These are phyloP conservation scores for Colletotrichum agaves DNA, from an alignment of 2,329 filamentous ascomycete species.

Conservation along the genomic window DNA sequence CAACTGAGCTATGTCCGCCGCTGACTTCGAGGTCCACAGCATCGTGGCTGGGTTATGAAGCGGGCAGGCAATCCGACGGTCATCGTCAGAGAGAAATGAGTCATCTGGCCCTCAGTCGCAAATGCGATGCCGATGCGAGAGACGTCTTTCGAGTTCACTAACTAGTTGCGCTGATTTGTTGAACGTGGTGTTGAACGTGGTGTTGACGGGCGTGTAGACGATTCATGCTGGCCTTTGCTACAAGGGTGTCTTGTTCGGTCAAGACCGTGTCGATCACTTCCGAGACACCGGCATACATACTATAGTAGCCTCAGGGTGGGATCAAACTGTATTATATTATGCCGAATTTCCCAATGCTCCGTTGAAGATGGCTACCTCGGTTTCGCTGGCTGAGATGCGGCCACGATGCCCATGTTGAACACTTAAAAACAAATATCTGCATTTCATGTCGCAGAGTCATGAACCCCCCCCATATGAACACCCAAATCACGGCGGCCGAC, in stretches of 20 bases:
- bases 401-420: slow-evolving; percentile 31
- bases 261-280: slow-evolving; percentile 3
- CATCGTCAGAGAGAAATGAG: neutral
- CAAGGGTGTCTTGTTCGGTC: neutral
- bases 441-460: slow-evolving; percentile 37
- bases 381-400: slow-evolving; percentile 25
- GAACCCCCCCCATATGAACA: slow-evolving; percentile 24
- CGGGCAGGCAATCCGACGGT: neutral
- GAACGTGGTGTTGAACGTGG: slow-evolving; percentile 14
- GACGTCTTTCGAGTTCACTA: neutral
- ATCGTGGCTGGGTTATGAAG: neutral
- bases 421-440: slow-evolving; percentile 12
- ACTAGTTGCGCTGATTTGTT: no score
- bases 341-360: slow-evolving; percentile 19
- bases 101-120: neutral
- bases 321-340: slow-evolving; percentile 24
- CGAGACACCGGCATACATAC: neutral
- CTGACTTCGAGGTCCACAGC: neutral
- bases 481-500: slow-evolving; percentile 3
- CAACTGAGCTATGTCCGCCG: slow-evolving; percentile 38
- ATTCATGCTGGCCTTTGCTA: neutral
- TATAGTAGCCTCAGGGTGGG: neutral
- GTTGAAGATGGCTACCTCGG: slow-evolving; percentile 12
- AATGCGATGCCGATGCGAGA: neutral
- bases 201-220: neutral